Evolutionary conservation across 345 rosid genomes (phyloP).

Genomic region (Syzygium aromaticum): DNA sequence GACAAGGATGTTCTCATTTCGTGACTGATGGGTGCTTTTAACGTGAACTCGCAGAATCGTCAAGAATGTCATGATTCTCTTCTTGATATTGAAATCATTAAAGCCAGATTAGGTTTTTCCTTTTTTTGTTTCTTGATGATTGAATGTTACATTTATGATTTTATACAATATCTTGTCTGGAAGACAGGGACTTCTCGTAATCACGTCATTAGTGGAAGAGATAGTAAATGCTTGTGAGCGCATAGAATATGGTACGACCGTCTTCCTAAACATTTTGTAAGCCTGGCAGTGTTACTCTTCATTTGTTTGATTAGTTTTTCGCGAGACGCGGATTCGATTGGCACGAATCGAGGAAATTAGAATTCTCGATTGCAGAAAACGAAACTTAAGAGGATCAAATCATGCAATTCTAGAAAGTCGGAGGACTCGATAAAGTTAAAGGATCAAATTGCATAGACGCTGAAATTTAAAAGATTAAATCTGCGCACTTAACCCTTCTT

Average conservation of each 20-base stretch:
- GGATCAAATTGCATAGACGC: neutral
- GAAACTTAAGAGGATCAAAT: neutral
- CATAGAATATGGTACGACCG: neutral
- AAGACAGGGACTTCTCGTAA: neutral
- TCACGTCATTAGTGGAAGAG: neutral
- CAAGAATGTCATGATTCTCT: neutral
- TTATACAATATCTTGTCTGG: neutral
- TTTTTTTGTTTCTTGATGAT: neutral
- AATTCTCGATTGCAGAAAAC: neutral
- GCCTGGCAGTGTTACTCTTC: neutral
- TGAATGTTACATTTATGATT: neutral
- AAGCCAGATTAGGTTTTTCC: neutral
- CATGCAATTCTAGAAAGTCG: neutral
- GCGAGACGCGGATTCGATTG: neutral
- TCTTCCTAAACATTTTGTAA: neutral
- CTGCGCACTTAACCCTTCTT: neutral
- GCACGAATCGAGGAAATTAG: neutral
- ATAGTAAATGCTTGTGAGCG: neutral
- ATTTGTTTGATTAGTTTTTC: neutral
- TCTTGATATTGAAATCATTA: neutral
- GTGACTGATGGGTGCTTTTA: neutral
- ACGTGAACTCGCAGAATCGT: neutral
- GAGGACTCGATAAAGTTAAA: neutral
- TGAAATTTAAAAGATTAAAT: neutral
- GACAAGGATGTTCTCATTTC: neutral